Evolutionary conservation across 306 rosid genomes (phyloP), one percentile per base, ranked within the genome.

Genomic region (Ormosia emarginata): DNA sequence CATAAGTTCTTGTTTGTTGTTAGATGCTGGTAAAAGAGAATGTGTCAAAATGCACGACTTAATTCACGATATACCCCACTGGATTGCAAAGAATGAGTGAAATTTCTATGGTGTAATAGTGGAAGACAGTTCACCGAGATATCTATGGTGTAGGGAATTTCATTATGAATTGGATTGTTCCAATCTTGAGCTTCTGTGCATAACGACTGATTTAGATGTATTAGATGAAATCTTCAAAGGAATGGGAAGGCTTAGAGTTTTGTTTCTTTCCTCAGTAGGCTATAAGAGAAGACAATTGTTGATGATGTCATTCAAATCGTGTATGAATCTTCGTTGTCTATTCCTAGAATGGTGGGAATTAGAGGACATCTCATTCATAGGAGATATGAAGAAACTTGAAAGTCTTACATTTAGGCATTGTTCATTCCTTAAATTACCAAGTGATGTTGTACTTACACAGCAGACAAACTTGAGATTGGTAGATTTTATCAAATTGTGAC

Each of bases 1-100:
- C 4, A 0, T 75, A 36, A 33, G 73, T 37, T 85, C 61, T 52
- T 63, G 52, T 71, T 63, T 85, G 2, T 13, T 80, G 40, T 43
- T 56, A 10, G 17, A 18, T 3, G 78, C 7, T 8, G 39, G 2
- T 32, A 24, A 7, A 3, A 14, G 1, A 29, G 39, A 37, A 1
- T 6, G 0, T 43, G 58, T 85, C 46, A 80, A 62, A 58, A 43
- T 85, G 88, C 85, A 85, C 24, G 88, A 80, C 37, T 4, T 80
- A 8, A 33, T 77, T 61, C 85, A 66, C 0, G 37, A 70, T 4
- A 52, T 76, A 12, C 83, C 72, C 3, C 13, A 8, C 1, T 9
- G 8, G 40, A 56, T 72, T 1, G 40, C 33, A 10, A 29, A 56
- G 1, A 4, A 34, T 0, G 14, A 40, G 36, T n/a, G n/a, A n/a